Evolutionary conservation across 169 alveolate genomes (phyloP).

Genomic region (Babesia divergens): DNA sequence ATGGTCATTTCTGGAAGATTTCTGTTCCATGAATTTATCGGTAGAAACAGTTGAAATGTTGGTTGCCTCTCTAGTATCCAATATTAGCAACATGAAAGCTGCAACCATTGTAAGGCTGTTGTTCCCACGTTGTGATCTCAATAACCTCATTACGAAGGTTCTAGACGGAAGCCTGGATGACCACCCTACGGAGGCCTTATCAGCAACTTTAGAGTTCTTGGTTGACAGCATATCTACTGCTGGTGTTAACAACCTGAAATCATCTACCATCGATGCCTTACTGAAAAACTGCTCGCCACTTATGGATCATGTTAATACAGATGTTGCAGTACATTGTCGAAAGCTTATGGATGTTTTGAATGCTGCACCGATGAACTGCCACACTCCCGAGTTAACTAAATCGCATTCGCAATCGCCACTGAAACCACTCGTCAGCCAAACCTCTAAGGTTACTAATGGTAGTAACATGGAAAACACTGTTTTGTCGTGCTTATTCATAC

Average conservation of each 20-base stretch:
- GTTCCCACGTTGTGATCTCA: neutral
- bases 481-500: too few relatives aligned
- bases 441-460: too few relatives aligned
- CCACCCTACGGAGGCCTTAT: neutral
- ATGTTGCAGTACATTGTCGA: neutral
- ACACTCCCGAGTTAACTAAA: neutral
- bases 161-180: neutral
- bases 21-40: neutral
- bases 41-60: neutral
- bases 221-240: neutral
- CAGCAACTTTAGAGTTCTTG: neutral
- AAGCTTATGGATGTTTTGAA: neutral
- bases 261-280: neutral
- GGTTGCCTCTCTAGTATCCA: neutral
- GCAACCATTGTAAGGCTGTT: neutral
- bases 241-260: neutral
- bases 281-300: neutral
- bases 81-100: neutral
- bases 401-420: too few relatives aligned
- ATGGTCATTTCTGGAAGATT: slow-evolving; percentile 13
- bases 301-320: neutral
- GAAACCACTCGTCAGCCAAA: too few relatives aligned
- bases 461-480: too few relatives aligned
- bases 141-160: neutral
- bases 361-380: neutral